Evolutionary conservation across 148 eudicot species (phyloP).

Genomic region (Amaranthus palmeri): DNA sequence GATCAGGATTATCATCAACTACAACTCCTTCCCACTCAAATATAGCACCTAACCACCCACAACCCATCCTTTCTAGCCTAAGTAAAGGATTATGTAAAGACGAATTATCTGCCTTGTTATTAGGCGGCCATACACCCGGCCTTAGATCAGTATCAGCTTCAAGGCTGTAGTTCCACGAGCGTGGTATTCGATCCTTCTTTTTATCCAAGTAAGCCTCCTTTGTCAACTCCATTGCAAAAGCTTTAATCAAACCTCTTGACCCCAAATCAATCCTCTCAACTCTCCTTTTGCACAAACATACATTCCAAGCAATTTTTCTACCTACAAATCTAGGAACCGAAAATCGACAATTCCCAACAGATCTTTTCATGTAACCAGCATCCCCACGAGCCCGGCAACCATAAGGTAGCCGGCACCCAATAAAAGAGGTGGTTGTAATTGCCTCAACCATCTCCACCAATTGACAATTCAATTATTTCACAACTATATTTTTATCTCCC

Average conservation of each 20-base stretch:
- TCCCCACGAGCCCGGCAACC: conserved; percentile 31
- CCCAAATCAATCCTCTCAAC: conserved; percentile 22
- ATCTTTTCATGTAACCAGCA: conserved; percentile 29
- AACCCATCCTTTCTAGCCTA: conserved; percentile 82
- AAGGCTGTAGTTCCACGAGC: conserved; percentile 33
- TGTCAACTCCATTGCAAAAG: conserved; percentile 73
- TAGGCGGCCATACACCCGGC: conserved; percentile 77
- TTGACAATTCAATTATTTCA: conserved; percentile 7
- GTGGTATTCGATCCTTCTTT: conserved; percentile 46
- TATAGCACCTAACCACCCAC: conserved; percentile 93
- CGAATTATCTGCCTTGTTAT: conserved; percentile 73
- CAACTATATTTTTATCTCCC: not conserved
- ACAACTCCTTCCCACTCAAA: conserved; percentile 99
- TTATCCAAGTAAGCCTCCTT: conserved; percentile 55
- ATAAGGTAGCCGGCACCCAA: conserved; percentile 43
- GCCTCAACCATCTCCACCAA: conserved; percentile 66
- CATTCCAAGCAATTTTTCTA: conserved; percentile 20
- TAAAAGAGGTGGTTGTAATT: conserved; percentile 60
- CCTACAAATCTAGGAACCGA: conserved; percentile 19
- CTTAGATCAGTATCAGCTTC: conserved; percentile 46
- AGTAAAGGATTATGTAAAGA: conserved; percentile 78
- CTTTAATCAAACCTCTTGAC: conserved; percentile 31
- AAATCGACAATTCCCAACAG: conserved; percentile 19
- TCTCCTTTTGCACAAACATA: conserved; percentile 22
- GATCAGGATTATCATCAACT: conserved; percentile 75